phyloP scores from a whole-genome alignment of 1,284 basidiomycete genomes.

The Coniferiporia sulphurascens region DNA sequence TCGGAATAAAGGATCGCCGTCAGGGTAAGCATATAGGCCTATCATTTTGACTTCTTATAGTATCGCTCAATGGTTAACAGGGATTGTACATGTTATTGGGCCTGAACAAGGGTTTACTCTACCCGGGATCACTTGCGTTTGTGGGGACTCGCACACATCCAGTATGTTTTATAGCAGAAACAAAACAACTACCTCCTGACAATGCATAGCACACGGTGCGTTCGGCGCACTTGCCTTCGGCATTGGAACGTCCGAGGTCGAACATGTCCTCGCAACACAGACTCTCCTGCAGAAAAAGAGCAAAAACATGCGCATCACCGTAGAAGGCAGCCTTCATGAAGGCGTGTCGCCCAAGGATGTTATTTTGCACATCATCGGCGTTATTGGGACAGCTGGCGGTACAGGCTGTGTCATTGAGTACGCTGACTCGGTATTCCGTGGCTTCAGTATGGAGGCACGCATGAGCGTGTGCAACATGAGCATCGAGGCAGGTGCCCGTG shows the following conservation, averaged over 20 bases:
- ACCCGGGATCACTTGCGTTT: slow-evolving; percentile 95
- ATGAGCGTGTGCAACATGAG: slow-evolving; percentile 99
- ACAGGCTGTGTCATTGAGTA: slow-evolving; percentile 93
- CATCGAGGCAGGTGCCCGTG: slow-evolving; percentile 92
- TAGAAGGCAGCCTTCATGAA: slow-evolving; percentile 81
- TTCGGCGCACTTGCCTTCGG: slow-evolving; percentile 96
- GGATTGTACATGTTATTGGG: slow-evolving; percentile 95
- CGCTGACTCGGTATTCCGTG: slow-evolving; percentile 86
- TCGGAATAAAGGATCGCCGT: slow-evolving; percentile 86
- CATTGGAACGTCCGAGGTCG: slow-evolving; percentile 95
- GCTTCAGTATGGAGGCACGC: slow-evolving; percentile 90
- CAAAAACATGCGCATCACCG: slow-evolving; percentile 94
- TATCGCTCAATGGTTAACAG: slow-evolving; percentile 37
- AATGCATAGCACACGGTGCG: slow-evolving; percentile 76
- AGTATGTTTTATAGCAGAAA: slow-evolving; percentile 39
- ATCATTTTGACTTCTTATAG: not conserved
- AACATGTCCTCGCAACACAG: slow-evolving; percentile 95
- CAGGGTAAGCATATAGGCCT: slow-evolving; percentile 53
- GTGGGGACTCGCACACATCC: slow-evolving; percentile 93
- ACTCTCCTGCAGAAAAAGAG: slow-evolving; percentile 88
- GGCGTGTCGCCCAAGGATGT: slow-evolving; percentile 95
- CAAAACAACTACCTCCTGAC: not conserved
- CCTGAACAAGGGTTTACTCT: slow-evolving; percentile 97
- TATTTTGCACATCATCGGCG: slow-evolving; percentile 89
- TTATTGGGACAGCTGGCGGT: slow-evolving; percentile 92